Evolutionary conservation across 805 yeast species (phyloP).

Genomic region (Candida awuae): DNA sequence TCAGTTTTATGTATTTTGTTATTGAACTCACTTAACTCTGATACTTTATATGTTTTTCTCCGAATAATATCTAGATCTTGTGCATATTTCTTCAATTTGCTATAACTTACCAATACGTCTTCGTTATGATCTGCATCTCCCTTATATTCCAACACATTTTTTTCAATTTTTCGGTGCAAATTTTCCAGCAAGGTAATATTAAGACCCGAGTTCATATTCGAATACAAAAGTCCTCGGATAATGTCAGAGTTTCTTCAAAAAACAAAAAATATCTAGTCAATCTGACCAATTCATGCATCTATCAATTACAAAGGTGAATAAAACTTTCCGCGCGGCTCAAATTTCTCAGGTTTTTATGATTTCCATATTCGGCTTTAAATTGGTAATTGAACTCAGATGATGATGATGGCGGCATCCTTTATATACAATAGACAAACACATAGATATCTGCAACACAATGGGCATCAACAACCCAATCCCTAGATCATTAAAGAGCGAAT

Average conservation of each 20-base stretch:
- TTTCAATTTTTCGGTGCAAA: constrained; percentile 1
- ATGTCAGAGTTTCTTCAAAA: no score
- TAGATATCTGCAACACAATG: constrained; percentile 31
- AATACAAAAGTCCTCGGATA: no score
- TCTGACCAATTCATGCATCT: no score
- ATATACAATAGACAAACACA: no score
- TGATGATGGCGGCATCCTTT: no score
- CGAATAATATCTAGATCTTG: constrained; percentile 16
- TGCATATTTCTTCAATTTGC: constrained; percentile 8
- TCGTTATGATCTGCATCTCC: not conserved
- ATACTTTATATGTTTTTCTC: constrained; percentile 7
- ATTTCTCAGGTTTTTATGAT: no score
- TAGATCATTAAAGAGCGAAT: constrained; percentile 76
- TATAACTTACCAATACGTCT: constrained; percentile 2
- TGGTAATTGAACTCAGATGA: not conserved
- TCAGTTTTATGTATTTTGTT: constrained; percentile 11
- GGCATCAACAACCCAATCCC: constrained; percentile 94
- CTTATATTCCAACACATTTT: not conserved
- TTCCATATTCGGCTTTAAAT: no score
- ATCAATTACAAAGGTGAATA: no score
- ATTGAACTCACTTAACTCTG: constrained; percentile 1
- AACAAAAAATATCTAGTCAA: no score
- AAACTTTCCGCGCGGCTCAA: no score
- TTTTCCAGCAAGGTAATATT: not conserved
- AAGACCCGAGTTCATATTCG: no score